These are phyloP conservation scores for Paramarasmius palmivorus DNA, from an alignment of 1,284 basidiomycete species.

Conservation along the genomic window DNA sequence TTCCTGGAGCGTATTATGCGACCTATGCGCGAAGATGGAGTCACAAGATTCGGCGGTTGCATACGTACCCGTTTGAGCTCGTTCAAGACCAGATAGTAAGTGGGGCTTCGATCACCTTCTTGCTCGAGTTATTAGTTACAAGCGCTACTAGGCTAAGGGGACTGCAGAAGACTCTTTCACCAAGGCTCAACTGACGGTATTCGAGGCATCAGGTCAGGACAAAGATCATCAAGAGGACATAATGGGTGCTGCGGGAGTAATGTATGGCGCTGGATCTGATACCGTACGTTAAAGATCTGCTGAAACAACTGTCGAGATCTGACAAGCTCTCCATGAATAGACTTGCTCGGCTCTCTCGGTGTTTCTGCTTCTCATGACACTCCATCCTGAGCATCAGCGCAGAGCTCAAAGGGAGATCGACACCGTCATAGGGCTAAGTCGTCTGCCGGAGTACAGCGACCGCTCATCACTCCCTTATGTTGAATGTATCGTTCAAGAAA, in stretches of 20 bases:
- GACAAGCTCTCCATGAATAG: not conserved
- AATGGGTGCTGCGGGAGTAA: not conserved
- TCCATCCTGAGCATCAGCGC: slow-evolving; percentile 11
- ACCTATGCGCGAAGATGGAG: slow-evolving; percentile 14
- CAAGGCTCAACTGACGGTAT: not conserved
- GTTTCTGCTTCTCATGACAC: not conserved
- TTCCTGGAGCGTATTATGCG: slow-evolving; percentile 25
- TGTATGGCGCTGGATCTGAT: not conserved
- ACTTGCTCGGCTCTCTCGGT: not conserved
- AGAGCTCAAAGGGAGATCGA: slow-evolving; percentile 10
- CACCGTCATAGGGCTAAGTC: slow-evolving; percentile 1
- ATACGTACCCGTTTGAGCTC: slow-evolving; percentile 12
- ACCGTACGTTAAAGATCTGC: too few relatives aligned
- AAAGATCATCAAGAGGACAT: not conserved
- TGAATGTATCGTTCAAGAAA: slow-evolving; percentile 11
- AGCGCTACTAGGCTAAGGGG: not conserved
- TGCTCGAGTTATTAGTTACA: not conserved
- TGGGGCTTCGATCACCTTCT: not conserved
- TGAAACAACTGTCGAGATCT: too few relatives aligned
- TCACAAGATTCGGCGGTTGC: slow-evolving; percentile 7
- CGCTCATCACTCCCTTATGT: slow-evolving; percentile 8
- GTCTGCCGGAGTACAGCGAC: slow-evolving; percentile 5
- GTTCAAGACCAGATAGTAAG: slow-evolving; percentile 20
- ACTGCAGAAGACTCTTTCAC: not conserved
- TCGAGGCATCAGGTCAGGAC: not conserved